Evolutionary conservation across 768 basidiomycete genomes (phyloP).

Genomic region (Amanita subjunquillea): DNA sequence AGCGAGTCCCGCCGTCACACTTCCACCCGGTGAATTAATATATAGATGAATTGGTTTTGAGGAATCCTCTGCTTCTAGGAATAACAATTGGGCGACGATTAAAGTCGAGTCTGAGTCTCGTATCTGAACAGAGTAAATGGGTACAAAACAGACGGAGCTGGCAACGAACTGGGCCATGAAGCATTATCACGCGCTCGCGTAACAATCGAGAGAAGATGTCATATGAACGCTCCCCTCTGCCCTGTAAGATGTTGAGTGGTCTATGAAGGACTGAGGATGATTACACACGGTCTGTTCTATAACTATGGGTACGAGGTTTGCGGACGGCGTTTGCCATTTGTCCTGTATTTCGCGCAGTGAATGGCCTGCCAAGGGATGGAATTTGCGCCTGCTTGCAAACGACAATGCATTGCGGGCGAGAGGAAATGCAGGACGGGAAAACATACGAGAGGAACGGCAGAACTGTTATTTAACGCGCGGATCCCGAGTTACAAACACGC

Average conservation of each 20-base stretch:
- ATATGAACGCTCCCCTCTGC: slow-evolving; percentile 82
- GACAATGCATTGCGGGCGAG: not conserved
- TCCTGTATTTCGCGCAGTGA: slow-evolving; percentile 22
- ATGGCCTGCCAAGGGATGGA: slow-evolving; percentile 43
- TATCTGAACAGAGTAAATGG: slow-evolving; percentile 41
- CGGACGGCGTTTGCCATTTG: slow-evolving; percentile 32
- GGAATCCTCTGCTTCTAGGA: slow-evolving; percentile 92
- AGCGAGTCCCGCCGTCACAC: slow-evolving; percentile 90
- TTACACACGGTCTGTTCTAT: slow-evolving; percentile 77
- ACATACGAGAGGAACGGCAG: slow-evolving; percentile 15
- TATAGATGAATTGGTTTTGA: slow-evolving; percentile 93
- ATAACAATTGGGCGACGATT: slow-evolving; percentile 85
- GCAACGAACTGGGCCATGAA: slow-evolving; percentile 75
- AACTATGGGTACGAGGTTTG: slow-evolving; percentile 80
- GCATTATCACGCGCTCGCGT: slow-evolving; percentile 90
- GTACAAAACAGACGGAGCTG: not conserved
- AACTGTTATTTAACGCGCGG: slow-evolving; percentile 19
- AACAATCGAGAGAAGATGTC: slow-evolving; percentile 94
- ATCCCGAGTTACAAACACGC: slow-evolving; percentile 5
- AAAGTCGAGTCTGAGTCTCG: slow-evolving; percentile 84
- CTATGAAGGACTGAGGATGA: not conserved
- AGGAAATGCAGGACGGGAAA: not conserved
- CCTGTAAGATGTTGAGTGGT: slow-evolving; percentile 27
- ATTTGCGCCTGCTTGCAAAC: slow-evolving; percentile 23
- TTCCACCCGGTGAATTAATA: slow-evolving; percentile 95